These are phyloP conservation scores for Porcisia deanei DNA, from an alignment of 208 protist species.

Conservation along the genomic window DNA sequence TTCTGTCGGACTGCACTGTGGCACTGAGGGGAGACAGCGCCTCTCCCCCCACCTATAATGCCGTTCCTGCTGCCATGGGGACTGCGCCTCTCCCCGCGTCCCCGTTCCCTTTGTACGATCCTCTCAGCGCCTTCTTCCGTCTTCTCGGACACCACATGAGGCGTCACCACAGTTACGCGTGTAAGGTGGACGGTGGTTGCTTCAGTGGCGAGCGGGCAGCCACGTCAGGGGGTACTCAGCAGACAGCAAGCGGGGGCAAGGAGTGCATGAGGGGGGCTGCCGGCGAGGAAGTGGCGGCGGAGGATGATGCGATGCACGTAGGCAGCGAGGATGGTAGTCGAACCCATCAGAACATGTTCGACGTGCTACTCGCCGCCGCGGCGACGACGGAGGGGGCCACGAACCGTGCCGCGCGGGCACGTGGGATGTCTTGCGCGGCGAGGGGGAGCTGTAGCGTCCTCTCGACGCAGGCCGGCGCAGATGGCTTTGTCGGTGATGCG, in stretches of 20 bases:
- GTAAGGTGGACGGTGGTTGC: slow-evolving; percentile 7
- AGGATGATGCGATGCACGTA: not conserved
- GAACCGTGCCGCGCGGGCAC: not conserved
- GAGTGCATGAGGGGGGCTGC: not conserved
- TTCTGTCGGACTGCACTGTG: not conserved
- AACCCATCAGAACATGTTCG: slow-evolving; percentile 26
- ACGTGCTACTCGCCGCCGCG: slow-evolving; percentile 18
- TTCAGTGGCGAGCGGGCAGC: not conserved
- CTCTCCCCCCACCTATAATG: not conserved
- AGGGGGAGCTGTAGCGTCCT: not conserved
- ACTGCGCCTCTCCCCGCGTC: not conserved
- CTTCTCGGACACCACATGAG: slow-evolving; percentile 13
- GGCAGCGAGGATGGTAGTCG: not conserved
- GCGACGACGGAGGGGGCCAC: slow-evolving; percentile 1
- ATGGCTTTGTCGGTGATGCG: not conserved
- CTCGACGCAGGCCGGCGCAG: not conserved
- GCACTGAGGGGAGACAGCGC: not conserved
- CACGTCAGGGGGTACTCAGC: not conserved
- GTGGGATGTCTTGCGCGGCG: not conserved
- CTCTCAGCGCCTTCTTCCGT: slow-evolving; percentile 25
- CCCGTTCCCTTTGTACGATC: slow-evolving; percentile 12
- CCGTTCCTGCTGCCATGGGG: not conserved
- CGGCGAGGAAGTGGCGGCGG: not conserved
- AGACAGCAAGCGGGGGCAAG: not conserved
- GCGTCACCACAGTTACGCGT: slow-evolving; percentile 11